These are phyloP conservation scores for Vanderwaltozyma yarrowii DNA, from an alignment of 805 yeast genomes.

Conservation along the genomic window DNA sequence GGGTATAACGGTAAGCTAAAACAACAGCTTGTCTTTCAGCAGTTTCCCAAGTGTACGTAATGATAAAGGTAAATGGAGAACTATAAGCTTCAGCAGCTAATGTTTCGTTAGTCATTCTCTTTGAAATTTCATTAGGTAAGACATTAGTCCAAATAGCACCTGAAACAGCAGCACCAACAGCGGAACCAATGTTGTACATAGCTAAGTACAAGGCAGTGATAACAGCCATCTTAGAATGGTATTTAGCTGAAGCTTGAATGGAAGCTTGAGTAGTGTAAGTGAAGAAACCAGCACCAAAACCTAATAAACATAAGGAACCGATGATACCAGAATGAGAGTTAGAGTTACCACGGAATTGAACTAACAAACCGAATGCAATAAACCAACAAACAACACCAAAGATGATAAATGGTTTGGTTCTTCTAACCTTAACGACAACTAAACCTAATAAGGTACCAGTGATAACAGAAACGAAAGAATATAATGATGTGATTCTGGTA, in stretches of 20 bases:
- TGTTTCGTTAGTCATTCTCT: constrained; percentile 26
- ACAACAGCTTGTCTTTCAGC: constrained; percentile 46
- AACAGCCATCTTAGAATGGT: constrained; percentile 55
- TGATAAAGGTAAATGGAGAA: constrained; percentile 40
- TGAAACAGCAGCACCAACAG: constrained; percentile 51
- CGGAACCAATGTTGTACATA: constrained; percentile 52
- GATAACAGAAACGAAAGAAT: constrained; percentile 57
- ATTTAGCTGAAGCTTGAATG: constrained; percentile 42
- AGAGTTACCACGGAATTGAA: constrained; percentile 43
- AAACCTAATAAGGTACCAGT: constrained; percentile 51
- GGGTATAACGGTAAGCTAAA: constrained; percentile 44
- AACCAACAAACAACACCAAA: constrained; percentile 52
- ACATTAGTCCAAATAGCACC: constrained; percentile 65
- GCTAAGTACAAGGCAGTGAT: constrained; percentile 49
- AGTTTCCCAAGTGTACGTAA: constrained; percentile 45
- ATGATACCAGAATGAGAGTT: constrained; percentile 46
- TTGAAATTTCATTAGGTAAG: constrained; percentile 35
- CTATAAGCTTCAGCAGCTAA: constrained; percentile 36
- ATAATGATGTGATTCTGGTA: constrained; percentile 51
- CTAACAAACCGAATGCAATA: constrained; percentile 48
- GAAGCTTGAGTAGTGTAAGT: constrained; percentile 55
- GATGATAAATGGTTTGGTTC: constrained; percentile 49
- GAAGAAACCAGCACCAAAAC: constrained; percentile 68
- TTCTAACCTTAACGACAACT: constrained; percentile 38
- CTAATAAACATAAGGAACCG: constrained; percentile 53